phyloP scores from a whole-genome alignment of 2,329 filamentous ascomycete genomes.

The Aureobasidium sp. region DNA sequence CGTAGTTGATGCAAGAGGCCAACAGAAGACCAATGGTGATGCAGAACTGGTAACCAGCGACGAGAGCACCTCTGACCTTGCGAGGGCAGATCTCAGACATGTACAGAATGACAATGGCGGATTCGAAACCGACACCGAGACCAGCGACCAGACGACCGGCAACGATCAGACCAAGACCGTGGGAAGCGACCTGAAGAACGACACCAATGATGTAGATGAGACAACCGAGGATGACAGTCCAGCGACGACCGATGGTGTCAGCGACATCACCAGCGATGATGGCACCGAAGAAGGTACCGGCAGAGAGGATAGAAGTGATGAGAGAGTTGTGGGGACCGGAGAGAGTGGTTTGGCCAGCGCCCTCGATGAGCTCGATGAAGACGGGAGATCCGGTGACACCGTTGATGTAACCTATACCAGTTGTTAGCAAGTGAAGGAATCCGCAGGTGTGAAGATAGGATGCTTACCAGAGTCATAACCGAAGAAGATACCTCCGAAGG shows the following conservation, averaged over 20 bases:
- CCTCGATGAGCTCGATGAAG: conserved; percentile 50
- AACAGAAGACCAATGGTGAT: conserved; percentile 68
- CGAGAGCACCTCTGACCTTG: conserved; percentile 70
- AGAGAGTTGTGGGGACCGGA: conserved; percentile 43
- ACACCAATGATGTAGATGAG: conserved; percentile 59
- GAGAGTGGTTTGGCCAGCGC: conserved; percentile 28
- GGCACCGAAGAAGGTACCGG: conserved; percentile 70
- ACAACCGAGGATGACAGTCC: conserved; percentile 66
- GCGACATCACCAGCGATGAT: conserved; percentile 70
- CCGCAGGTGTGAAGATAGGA: no score
- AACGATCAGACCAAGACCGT: conserved; percentile 56
- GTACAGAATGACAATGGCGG: conserved; percentile 74
- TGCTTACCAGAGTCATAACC: conserved; percentile 60
- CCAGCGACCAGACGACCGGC: conserved; percentile 69
- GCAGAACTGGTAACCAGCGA: conserved; percentile 79
- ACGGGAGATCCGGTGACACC: conserved; percentile 34
- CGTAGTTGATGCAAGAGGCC: conserved; percentile 68
- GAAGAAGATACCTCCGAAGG: conserved; percentile 61
- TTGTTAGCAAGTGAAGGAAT: not conserved
- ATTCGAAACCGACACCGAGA: conserved; percentile 73
- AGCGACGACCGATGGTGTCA: conserved; percentile 67
- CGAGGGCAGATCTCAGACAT: conserved; percentile 73
- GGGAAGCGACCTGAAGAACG: conserved; percentile 54
- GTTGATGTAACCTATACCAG: conserved; percentile 53
- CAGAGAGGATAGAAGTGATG: conserved; percentile 69